Conservation (phyloP, 1,284 basidiomycete species). For the Cutaneotrichosporon sp. region DNA sequence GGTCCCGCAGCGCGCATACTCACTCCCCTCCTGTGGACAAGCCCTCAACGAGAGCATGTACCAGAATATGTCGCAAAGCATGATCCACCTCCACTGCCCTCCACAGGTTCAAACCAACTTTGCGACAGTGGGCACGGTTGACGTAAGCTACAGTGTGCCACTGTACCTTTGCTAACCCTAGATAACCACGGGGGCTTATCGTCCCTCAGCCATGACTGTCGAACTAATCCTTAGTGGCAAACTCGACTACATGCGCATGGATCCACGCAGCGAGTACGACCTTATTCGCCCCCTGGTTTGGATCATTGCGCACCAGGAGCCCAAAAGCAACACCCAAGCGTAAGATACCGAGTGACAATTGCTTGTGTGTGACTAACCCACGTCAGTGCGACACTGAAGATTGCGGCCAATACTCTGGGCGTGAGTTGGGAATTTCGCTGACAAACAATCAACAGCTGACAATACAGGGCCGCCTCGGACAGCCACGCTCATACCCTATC, state of each 20-base stretch:
- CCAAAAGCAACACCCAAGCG: conserved; percentile 31
- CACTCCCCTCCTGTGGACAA: no score
- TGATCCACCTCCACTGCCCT: neutral
- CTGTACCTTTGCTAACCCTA: neutral
- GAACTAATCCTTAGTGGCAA: conserved; percentile 21
- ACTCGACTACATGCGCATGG: conserved; percentile 17
- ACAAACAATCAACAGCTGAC: neutral
- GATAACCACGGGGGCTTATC: neutral
- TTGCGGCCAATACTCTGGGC: conserved; percentile 34
- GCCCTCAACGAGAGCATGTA: neutral
- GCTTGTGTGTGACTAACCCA: neutral
- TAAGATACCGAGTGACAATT: conserved; percentile 16
- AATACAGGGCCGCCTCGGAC: conserved; percentile 9
- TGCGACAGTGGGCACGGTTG: neutral
- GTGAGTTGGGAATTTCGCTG: conserved; percentile 17
- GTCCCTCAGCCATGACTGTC: conserved; percentile 10
- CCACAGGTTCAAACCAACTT: neutral
- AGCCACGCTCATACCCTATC: conserved; percentile 7
- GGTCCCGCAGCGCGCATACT: neutral
- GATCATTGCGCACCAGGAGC: conserved; percentile 38
- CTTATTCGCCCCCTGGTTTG: conserved; percentile 34
- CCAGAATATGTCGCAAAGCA: neutral
- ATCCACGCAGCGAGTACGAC: conserved; percentile 17
- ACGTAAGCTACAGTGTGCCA: neutral
- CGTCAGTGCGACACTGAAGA: conserved; percentile 30